Evolutionary conservation across 768 basidiomycete species (phyloP).

Genomic region (Tulasnella sp.): DNA sequence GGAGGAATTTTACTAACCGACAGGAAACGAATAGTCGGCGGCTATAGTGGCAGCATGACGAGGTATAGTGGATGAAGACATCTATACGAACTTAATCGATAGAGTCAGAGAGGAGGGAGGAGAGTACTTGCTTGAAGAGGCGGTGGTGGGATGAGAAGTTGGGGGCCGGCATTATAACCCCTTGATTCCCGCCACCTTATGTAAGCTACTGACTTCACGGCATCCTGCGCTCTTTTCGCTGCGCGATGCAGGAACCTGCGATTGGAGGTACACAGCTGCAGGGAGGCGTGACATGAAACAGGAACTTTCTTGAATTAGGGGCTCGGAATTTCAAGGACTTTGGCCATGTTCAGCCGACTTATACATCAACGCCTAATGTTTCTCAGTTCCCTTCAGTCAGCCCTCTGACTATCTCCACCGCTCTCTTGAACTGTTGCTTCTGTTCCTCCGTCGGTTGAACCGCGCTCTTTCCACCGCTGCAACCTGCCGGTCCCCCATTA

Average conservation of each 20-base stretch:
- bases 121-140: neutral
- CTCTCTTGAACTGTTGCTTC: constrained; percentile 68
- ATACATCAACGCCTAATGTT: neutral
- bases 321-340: neutral
- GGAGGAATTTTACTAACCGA: neutral
- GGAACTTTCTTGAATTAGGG: no score
- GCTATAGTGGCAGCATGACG: constrained; percentile 3
- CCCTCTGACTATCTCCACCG: constrained; percentile 64
- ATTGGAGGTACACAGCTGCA: no score
- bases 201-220: neutral
- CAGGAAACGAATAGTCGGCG: neutral
- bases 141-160: neutral
- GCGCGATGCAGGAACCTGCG: neutral
- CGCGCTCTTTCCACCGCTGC: constrained; percentile 55
- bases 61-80: neutral
- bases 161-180: neutral
- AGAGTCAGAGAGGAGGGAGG: neutral
- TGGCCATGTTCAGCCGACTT: no score
- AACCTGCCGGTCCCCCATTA: constrained; percentile 65
- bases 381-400: constrained; percentile 7
- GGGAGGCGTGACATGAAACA: no score
- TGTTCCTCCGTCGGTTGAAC: constrained; percentile 61
- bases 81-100: constrained; percentile 17
- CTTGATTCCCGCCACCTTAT: neutral
- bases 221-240: neutral